Conservation (phyloP, 1,284 basidiomycete species). For the Microbotryomycetes sp. region DNA sequence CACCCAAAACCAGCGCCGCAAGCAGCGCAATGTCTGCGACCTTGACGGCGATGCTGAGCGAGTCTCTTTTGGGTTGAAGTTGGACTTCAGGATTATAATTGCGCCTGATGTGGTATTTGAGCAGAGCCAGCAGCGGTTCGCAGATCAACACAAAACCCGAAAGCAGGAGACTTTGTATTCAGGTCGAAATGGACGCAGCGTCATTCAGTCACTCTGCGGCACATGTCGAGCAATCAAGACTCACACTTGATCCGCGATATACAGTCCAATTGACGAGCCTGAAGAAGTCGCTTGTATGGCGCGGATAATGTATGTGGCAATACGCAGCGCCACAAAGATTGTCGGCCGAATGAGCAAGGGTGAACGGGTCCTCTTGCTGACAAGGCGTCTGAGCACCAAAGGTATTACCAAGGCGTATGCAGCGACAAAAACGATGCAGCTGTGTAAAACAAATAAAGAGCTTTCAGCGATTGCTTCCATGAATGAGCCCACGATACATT, state of each 20-base stretch:
- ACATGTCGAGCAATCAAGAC: neutral
- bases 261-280: neutral
- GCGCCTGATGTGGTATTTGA: conserved; percentile 15
- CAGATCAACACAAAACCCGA: conserved; percentile 15
- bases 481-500: neutral
- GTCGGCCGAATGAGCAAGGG: conserved; percentile 23
- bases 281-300: conserved; percentile 17
- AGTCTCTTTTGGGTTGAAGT: neutral
- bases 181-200: neutral
- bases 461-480: no score
- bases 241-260: conserved; percentile 15
- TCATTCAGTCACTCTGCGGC: neutral
- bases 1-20: neutral
- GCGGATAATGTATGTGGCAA: conserved; percentile 28
- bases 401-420: conserved; percentile 20
- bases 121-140: conserved; percentile 11
- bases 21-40: neutral
- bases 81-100: conserved; percentile 2
- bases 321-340: conserved; percentile 19
- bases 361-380: conserved; percentile 5
- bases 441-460: neutral
- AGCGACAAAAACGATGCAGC: conserved; percentile 17
- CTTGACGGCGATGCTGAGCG: neutral
- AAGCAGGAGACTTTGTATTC: conserved; percentile 13
- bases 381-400: conserved; percentile 13